phyloP scores from a whole-genome alignment of 192 early-diverging fungal species.

The Entomortierella lignicola region DNA sequence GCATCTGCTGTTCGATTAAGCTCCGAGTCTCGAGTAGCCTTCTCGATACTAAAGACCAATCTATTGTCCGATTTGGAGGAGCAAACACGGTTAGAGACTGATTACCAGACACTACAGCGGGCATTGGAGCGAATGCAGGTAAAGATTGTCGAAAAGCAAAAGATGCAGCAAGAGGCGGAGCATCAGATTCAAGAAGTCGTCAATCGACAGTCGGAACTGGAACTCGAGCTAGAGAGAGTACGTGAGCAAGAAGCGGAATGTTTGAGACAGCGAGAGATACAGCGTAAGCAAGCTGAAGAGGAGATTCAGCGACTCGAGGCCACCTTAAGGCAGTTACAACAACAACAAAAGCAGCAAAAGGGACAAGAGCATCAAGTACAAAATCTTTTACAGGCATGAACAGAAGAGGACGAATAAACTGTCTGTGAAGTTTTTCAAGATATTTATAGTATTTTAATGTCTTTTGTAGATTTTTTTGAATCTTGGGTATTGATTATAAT shows the following conservation, averaged over 20 bases:
- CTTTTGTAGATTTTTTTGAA: too few relatives aligned
- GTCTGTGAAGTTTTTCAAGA: too few relatives aligned
- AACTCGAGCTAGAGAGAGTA: slow-evolving; percentile 7
- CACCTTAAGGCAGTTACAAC: slow-evolving; percentile 12
- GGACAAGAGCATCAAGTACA: neutral
- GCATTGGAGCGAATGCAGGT: slow-evolving; percentile 6
- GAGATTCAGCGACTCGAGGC: slow-evolving; percentile 22
- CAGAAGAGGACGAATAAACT: too few relatives aligned
- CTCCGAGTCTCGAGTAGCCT: slow-evolving; percentile 35
- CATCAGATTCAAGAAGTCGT: neutral
- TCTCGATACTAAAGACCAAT: slow-evolving; percentile 33
- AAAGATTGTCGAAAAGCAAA: slow-evolving; percentile 8
- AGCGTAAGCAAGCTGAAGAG: slow-evolving; percentile 16
- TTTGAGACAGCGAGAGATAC: slow-evolving; percentile 15
- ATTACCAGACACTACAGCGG: slow-evolving; percentile 16
- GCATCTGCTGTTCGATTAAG: slow-evolving; percentile 26
- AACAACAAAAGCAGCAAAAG: neutral
- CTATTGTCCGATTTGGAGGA: slow-evolving; percentile 29
- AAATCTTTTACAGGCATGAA: too few relatives aligned
- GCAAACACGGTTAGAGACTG: slow-evolving; percentile 28
- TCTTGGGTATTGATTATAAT: too few relatives aligned
- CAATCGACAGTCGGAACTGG: slow-evolving; percentile 14
- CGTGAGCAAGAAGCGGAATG: slow-evolving; percentile 14
- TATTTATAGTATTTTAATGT: too few relatives aligned
- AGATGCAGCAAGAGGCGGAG: slow-evolving; percentile 10